Percentiles rank a stretch among this genome's conserved stretches.
These are phyloP conservation scores for Penicillium silybi DNA, from an alignment of 495 filamentous ascomycete species.

Conservation along the genomic window DNA sequence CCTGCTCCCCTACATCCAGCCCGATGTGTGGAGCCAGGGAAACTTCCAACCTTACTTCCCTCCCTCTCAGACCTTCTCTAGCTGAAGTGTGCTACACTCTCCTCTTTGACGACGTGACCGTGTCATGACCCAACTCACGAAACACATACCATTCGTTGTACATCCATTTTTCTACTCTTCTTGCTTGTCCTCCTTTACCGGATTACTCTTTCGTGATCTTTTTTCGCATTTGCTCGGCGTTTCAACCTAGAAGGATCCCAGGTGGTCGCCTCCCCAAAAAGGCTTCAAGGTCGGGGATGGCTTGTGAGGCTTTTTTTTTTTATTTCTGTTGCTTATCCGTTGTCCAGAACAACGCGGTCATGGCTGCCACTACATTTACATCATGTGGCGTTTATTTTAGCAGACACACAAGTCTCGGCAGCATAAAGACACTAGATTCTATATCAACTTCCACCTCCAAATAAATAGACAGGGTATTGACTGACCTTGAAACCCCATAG, in stretches of 20 bases:
- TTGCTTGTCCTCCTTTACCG: slow-evolving; percentile 16
- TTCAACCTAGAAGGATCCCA: slow-evolving; percentile 28
- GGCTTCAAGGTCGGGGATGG: slow-evolving; percentile 6
- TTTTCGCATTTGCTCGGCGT: slow-evolving; percentile 32
- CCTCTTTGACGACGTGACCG: slow-evolving; percentile 18
- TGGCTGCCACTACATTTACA: slow-evolving; percentile 27
- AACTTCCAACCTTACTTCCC: slow-evolving; percentile 36
- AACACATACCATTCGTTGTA: slow-evolving; percentile 24
- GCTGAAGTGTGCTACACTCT: slow-evolving; percentile 13
- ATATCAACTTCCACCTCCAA: not conserved
- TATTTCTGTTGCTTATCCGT: not conserved
- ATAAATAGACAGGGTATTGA: not conserved
- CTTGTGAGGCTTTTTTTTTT: slow-evolving; percentile 23
- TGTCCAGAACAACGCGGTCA: not conserved
- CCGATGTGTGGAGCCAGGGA: slow-evolving; percentile 43
- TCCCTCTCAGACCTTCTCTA: slow-evolving; percentile 35
- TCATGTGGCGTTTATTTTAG: slow-evolving; percentile 18
- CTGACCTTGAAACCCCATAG: no score
- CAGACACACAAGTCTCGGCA: slow-evolving; percentile 7
- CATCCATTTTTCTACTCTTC: slow-evolving; percentile 18
- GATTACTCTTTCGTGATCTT: slow-evolving; percentile 9
- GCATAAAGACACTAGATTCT: slow-evolving; percentile 14
- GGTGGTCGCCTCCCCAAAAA: slow-evolving; percentile 6
- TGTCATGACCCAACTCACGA: slow-evolving; percentile 26
- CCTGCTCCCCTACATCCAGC: slow-evolving; percentile 68